These are phyloP conservation scores for Aspergillus arachidicola DNA, from an alignment of 2,329 filamentous ascomycete species.

Conservation along the genomic window DNA sequence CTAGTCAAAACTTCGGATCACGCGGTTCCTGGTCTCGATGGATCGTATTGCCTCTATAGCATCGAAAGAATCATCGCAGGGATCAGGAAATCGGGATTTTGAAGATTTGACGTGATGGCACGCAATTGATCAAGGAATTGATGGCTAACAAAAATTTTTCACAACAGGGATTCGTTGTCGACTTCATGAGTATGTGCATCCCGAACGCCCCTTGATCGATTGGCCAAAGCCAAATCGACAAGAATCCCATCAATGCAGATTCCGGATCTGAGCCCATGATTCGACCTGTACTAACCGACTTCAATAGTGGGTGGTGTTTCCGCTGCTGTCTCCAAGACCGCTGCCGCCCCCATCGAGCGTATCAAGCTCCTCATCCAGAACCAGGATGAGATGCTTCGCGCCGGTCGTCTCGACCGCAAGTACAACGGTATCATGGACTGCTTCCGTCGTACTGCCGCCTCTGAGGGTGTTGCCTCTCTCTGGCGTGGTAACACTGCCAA, in stretches of 20 bases:
- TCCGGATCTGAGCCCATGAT: too few species aligned
- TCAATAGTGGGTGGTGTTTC: conserved; percentile 97
- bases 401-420: conserved; percentile 96
- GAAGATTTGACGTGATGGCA: conserved; percentile 5
- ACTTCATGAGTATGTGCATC: conserved; percentile 91
- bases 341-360: conserved; percentile 99
- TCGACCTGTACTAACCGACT: conserved; percentile 45
- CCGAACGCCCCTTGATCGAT: conserved; percentile 10
- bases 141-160: conserved; percentile 35
- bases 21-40: conserved; percentile 10
- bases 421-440: conserved; percentile 93
- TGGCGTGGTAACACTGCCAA: conserved; percentile 99
- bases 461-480: conserved; percentile 92
- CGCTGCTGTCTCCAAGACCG: conserved; percentile 99
- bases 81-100: not conserved
- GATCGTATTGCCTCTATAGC: not conserved
- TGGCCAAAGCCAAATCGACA: conserved; percentile 9
- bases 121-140: conserved; percentile 1
- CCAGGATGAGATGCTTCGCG: conserved; percentile 99
- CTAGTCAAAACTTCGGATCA: conserved; percentile 15
- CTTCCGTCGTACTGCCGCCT: conserved; percentile 86
- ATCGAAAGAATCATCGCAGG: not conserved
- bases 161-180: conserved; percentile 83
- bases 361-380: conserved; percentile 99
- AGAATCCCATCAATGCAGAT: conserved; percentile 4